A percentile compares a stretch with the other conserved stretches of the same genome.
Conservation (phyloP, 169 alveolate species). For the Fabrea salina region DNA sequence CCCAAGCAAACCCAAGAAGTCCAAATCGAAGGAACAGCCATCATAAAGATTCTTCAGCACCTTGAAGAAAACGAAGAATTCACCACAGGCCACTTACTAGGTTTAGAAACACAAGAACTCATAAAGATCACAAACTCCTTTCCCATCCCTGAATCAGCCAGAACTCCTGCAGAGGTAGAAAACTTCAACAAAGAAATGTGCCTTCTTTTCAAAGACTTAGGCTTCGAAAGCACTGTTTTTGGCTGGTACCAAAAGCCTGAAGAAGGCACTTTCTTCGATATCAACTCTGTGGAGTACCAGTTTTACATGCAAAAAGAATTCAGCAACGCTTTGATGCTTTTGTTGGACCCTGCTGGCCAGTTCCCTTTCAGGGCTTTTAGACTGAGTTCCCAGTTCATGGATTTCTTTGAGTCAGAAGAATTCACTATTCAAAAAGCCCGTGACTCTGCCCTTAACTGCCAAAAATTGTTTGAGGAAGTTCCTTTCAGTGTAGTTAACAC, state of each 20-base stretch:
- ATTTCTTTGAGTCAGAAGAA: conserved; percentile 6
- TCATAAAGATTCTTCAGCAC: conserved; percentile 9
- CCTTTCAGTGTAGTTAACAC: neutral
- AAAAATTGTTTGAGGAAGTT: neutral
- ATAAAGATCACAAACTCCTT: neutral
- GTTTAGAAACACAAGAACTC: neutral
- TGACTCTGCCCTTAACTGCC: neutral
- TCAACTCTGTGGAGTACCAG: neutral
- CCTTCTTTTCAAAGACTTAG: neutral
- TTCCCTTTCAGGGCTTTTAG: neutral
- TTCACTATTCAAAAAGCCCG: neutral
- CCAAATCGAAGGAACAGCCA: conserved; percentile 1
- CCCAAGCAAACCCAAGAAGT: too few relatives aligned
- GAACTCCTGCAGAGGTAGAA: neutral
- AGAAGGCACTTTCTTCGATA: neutral
- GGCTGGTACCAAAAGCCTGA: conserved; percentile 10
- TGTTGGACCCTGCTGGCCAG: conserved; percentile 4
- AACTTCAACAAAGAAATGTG: neutral
- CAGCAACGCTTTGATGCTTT: conserved; percentile 8
- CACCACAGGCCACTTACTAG: neutral
- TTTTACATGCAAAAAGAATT: conserved; percentile 13
- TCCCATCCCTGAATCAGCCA: neutral
- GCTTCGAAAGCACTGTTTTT: neutral
- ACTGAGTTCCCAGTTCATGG: neutral
- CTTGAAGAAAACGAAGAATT: neutral